phyloP scores from a whole-genome alignment of 176 grass and related monocot genomes.

The Poa annua region DNA sequence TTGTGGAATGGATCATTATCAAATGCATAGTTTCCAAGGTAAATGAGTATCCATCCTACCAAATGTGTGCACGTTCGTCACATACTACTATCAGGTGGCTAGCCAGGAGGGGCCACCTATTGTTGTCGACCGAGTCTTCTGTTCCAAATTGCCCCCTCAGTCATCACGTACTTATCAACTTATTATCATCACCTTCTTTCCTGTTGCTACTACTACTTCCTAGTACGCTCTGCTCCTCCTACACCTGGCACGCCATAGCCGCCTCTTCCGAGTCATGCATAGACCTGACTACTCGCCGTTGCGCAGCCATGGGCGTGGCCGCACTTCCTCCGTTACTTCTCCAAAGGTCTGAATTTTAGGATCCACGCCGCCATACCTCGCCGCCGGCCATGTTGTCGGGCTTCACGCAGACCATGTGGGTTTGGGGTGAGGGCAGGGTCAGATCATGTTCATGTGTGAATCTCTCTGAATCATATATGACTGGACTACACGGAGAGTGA shows the following conservation, averaged over 20 bases:
- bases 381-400: too few relatives aligned
- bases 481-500: not conserved
- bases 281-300: not conserved
- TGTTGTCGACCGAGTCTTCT: not conserved
- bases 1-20: not conserved
- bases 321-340: not conserved
- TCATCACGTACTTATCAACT: not conserved
- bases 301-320: not conserved
- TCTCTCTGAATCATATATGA: not conserved
- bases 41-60: too few relatives aligned
- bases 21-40: not conserved
- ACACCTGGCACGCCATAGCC: not conserved
- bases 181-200: not conserved
- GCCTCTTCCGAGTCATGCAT: too few relatives aligned
- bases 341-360: too few relatives aligned
- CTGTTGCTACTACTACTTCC: not conserved
- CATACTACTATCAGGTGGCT: not conserved
- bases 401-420: too few relatives aligned
- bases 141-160: not conserved
- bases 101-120: not conserved
- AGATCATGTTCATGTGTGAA: too few relatives aligned
- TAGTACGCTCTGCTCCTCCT: not conserved
- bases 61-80: not conserved
- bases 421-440: too few relatives aligned
- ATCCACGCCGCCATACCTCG: not conserved